Conservation (phyloP, 73 alveolate species). For the Paramecium caudatum region DNA sequence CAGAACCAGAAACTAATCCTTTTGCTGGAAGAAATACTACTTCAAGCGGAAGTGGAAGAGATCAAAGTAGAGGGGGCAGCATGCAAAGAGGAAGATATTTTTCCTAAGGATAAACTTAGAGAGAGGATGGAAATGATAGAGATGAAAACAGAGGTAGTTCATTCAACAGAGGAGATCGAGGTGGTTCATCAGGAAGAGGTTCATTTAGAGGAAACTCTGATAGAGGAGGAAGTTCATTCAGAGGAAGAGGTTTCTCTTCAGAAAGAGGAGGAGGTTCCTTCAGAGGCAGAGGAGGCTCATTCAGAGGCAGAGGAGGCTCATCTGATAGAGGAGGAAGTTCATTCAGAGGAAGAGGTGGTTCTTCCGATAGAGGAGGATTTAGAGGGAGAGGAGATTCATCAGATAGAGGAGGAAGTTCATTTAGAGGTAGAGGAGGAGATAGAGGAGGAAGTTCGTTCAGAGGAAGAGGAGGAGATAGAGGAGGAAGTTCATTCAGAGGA, state of each 20-base stretch:
- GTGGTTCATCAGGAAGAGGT: neutral
- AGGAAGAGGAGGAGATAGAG: neutral
- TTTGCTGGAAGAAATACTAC: no score
- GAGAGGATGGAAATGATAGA: neutral
- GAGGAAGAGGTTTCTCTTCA: neutral
- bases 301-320: neutral
- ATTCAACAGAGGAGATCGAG: neutral
- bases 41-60: neutral
- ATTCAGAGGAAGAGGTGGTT: neutral
- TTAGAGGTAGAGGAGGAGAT: neutral
- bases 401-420: neutral
- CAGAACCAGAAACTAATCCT: neutral
- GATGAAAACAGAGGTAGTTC: neutral
- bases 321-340: neutral
- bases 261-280: neutral
- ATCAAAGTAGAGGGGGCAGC: neutral
- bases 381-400: neutral
- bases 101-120: neutral
- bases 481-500: slow-evolving; percentile 51
- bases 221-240: neutral
- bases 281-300: neutral
- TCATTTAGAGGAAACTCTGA: neutral
- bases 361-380: neutral
- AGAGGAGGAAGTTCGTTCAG: neutral
- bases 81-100: neutral